Conservation (phyloP, 768 basidiomycete species). For the Cyclocybe aegerita region DNA sequence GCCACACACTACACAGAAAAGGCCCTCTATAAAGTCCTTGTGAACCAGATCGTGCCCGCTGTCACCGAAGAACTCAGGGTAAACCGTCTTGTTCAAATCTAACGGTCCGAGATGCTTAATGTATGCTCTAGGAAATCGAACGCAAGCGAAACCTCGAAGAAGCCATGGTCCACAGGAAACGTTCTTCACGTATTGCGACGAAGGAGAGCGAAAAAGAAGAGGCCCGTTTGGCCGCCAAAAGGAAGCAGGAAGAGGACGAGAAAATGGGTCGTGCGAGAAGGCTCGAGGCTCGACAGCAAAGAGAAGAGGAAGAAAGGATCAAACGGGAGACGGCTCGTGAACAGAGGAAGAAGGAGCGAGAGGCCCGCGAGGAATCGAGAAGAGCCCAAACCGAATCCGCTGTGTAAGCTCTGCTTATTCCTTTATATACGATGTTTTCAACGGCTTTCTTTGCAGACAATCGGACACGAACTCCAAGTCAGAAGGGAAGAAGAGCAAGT, state of each 20-base stretch:
- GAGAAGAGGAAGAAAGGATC: slow-evolving; percentile 54
- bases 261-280: slow-evolving; percentile 64
- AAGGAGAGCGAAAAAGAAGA: slow-evolving; percentile 82
- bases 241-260: slow-evolving; percentile 65
- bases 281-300: slow-evolving; percentile 53
- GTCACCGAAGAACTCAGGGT: slow-evolving; percentile 70
- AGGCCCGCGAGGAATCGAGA: slow-evolving; percentile 35
- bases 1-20: slow-evolving; percentile 81
- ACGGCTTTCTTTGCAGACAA: slow-evolving; percentile 2
- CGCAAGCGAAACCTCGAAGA: slow-evolving; percentile 65
- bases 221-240: slow-evolving; percentile 56
- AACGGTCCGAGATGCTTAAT: not conserved
- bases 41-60: slow-evolving; percentile 66
- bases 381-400: slow-evolving; percentile 18
- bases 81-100: slow-evolving; percentile 15
- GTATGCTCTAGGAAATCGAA: slow-evolving; percentile 52
- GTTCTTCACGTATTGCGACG: slow-evolving; percentile 84
- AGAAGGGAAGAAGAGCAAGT: slow-evolving; percentile 5
- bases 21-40: slow-evolving; percentile 68
- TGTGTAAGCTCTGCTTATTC: slow-evolving; percentile 11
- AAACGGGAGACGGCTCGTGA: slow-evolving; percentile 63
- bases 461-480: not conserved
- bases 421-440: not conserved
- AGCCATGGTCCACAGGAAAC: slow-evolving; percentile 81
- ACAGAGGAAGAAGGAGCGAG: slow-evolving; percentile 47